Evolutionary conservation across 306 rosid genomes (phyloP), one percentile per base, ranked within the genome.

Genomic region (Fragaria iinumae): DNA sequence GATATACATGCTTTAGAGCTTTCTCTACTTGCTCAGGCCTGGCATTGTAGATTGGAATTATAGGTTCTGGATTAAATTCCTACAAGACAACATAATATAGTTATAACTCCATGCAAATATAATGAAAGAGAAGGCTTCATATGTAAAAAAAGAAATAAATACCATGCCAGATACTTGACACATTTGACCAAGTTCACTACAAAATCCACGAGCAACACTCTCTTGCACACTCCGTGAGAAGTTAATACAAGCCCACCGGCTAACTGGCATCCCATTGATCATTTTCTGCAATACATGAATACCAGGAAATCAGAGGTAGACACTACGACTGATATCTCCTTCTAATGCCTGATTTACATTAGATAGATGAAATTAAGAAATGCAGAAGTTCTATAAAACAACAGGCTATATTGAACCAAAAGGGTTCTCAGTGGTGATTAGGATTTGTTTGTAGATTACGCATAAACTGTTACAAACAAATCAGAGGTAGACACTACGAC

Each of bases 91-190:
- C 12, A 11, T 4, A 2, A 79, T 10, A 81, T 47, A 71, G 48
- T 9, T 59, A 32, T 38, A 72, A 63, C 29, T 18, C 68, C 73
- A 18, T 5, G 27, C 25, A 79, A 63, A 48, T 69, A 76, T 60
- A 59, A 41, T 23, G 17, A 18, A 4, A 32, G 17, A 41, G 21
- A 74, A 74, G 79, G 76, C 41, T 18, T 70, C 44, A 29, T 21
- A 69, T 23, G 27, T 3, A 34, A 57, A 16, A 23, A 47, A 11
- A 43, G 4, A 36, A 70, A 74, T 69, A 66, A 53, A 41, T 90
- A 94, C 98, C 98, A 94, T 94, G 90, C 98, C 98, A 73, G 98
- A 94, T 44, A 94, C 95, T 90, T 91, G 96, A 84, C 98, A 94
- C 98, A 94, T 94, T 73, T 94, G 98, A 21, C 87, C 96, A 80